Percentiles rank a stretch among this genome's conserved stretches.
Conservation (phyloP, 2,329 filamentous ascomycete species). For the Trichoderma atrobrunneum region DNA sequence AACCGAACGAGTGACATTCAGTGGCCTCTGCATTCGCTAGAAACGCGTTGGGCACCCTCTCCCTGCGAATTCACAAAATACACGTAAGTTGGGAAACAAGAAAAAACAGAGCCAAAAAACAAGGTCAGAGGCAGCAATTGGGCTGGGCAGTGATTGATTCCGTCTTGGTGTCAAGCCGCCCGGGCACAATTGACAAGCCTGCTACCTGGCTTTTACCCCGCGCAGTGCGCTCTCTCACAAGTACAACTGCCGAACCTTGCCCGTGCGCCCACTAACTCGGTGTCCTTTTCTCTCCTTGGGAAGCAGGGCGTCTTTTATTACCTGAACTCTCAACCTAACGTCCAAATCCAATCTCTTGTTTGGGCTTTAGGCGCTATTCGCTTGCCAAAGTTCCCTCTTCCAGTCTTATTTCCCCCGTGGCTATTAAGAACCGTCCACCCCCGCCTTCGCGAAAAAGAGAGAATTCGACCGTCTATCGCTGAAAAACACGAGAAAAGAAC, state of each 20-base stretch:
- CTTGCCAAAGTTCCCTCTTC: not conserved
- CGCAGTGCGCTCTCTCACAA: not conserved
- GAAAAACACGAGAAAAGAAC: not conserved
- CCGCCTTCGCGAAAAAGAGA: not conserved
- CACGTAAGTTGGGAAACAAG: not conserved
- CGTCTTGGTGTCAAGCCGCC: not conserved
- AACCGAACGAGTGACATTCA: not conserved
- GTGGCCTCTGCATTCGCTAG: not conserved
- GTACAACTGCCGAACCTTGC: not conserved
- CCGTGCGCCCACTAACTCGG: slow-evolving; percentile 1
- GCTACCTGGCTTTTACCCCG: not conserved
- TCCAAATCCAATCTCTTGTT: not conserved
- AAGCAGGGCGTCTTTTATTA: not conserved
- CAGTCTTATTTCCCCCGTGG: not conserved
- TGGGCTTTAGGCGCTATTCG: not conserved
- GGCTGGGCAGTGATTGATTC: not conserved
- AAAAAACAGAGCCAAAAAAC: not conserved
- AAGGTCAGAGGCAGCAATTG: not conserved
- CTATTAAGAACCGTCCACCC: not conserved
- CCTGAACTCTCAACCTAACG: not conserved
- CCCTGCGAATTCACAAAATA: not conserved
- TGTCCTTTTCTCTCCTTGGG: not conserved
- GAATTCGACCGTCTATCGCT: not conserved
- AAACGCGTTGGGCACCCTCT: not conserved
- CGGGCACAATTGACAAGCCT: not conserved